Percentiles rank a stretch among this genome's conserved stretches.
Evolutionary conservation across 176 grass and related monocot species (phyloP).

Genomic region (Hordeum vulgare): MorexV3_pseudomolecules_assembly NC_058523.1:339180807-339181306

Average conservation of each 20-base stretch:
- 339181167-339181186: slow-evolving; percentile 47
- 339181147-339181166: slow-evolving; percentile 88
- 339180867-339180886: neutral
- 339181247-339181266: slow-evolving; percentile 51
- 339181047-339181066: slow-evolving; percentile 27
- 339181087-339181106: slow-evolving; percentile 35
- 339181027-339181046: neutral
- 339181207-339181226: slow-evolving; percentile 64
- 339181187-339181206: slow-evolving; percentile 61
- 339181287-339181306: slow-evolving; percentile 62
- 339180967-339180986: neutral
- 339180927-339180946: neutral
- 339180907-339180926: neutral
- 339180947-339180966: neutral
- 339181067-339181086: slow-evolving; percentile 60
- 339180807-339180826: neutral
- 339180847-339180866: neutral
- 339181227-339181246: slow-evolving; percentile 67
- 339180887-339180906: neutral
- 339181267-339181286: slow-evolving; percentile 90
- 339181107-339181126: slow-evolving; percentile 70
- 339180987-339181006: neutral
- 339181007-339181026: neutral
- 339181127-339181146: slow-evolving; percentile 89
- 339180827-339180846: neutral